Base-by-base conservation (phyloP, 2,329 filamentous ascomycete genomes). In the Cladosporium cucumerinum region DNA sequence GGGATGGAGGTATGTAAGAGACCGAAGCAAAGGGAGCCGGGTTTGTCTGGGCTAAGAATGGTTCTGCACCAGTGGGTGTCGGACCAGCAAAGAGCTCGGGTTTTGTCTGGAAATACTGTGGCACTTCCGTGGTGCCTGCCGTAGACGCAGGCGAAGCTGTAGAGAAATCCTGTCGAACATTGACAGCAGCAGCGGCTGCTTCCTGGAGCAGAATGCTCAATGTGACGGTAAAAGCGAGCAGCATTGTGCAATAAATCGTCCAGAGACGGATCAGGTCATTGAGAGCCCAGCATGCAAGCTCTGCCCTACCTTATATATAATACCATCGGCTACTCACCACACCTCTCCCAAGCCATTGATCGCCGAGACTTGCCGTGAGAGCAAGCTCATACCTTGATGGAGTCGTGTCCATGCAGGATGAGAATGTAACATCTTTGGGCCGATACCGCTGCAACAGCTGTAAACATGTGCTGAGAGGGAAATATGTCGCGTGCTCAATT, bases 41-140 rank as follows among this genome's bases (percentile, higher is more conserved):
- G 68, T 89, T 87, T 7, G 86, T 91, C 77, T 91, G 86, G 1
- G 89, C 90, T 65, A 93, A 78, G 73, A 91, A 92, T 1, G 90
- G 86, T 28, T 89, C 81, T 63, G 78, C 79, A 14, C 90, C 90
- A 1, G 89, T 93, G 21, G 86, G 82, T 3, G 87, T 91, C 43
- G 88, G 88, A 1, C 89, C 89, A 75, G 82, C 39, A 26, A 16
- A 57, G 55, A 87, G 74, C 74, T 87, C 81, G 5, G 86, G 85
- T 25, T 78, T 81, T 0, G 86, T 88, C 74, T 87, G 85, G 71
- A 88, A 88, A 73, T 88, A 86, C 73, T 88, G 84, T 28, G 86
- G 86, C 52, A 87, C 82, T 49, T 80, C 62, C 46, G 65, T 67
- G 25, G 66, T 55, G 36, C 67, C 66, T 46, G 32, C 36, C 16